Base-by-base conservation (phyloP, 495 filamentous ascomycete genomes). In the Parmelia sp. region DNA sequence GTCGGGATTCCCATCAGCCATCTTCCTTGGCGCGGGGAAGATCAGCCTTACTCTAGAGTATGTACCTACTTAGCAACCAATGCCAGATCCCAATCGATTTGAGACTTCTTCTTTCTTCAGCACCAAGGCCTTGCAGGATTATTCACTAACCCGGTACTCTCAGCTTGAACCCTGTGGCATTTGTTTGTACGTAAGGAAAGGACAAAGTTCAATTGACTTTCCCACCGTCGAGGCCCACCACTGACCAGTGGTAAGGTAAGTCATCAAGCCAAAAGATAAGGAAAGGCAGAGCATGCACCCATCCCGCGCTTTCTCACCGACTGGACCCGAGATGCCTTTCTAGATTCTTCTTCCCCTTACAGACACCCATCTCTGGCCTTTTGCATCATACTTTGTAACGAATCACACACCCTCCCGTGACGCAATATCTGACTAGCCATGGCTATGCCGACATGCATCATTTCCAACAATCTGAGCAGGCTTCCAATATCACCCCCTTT, bases 181-280 rank as follows among this genome's bases (percentile, higher is more conserved):
- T 31, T 19, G 49, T 31, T 53, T 10, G 51, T 55, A 55, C 29
- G 51, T 55, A 55, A 55, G 51, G 29, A 33, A 9, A 35, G 33
- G 21, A 10, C 5, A n/a, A n/a, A n/a, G n/a, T n/a, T n/a, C 17
- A 17, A 27, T 51, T 51, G 25, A 23, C 7, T 55, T 31, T 53
- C 11, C 1, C 25, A 2, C n/a, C 25, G 10, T 49, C n/a, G n/a
- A n/a, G n/a, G n/a, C n/a, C n/a, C n/a, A n/a, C n/a, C n/a, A n/a
- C n/a, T n/a, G n/a, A 49, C 49, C 49, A 53, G 49, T 53, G 35
- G 35, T 36, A 36, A 17, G n/a, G 49, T 55, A 49, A 25, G 39
- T 40, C 49, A 36, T 49, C 57, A 60, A 56, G n/a, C 35, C 21
- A 61, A 40, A 45, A 57, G 56, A 45, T 60, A 33, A 31, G 58